Percentiles rank a stretch among this genome's conserved stretches.
Evolutionary conservation across 805 yeast genomes (phyloP).

Genomic region (Kluyveromyces dobzhanskii): DNA sequence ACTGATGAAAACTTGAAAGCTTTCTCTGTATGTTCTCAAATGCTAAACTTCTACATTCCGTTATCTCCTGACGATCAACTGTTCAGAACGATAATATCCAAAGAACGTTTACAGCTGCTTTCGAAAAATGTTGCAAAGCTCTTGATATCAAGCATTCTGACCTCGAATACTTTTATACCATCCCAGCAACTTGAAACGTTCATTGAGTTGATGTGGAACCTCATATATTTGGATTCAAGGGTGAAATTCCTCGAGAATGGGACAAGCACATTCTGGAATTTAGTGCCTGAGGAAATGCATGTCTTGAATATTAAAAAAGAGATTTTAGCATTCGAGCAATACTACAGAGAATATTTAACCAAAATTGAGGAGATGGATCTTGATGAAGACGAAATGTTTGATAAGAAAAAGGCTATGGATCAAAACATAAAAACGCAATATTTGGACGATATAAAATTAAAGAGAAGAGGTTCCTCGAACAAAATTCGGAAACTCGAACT

Average conservation of each 20-base stretch:
- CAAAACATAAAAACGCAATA: slow-evolving; percentile 11
- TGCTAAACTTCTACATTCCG: slow-evolving; percentile 3
- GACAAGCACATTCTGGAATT: slow-evolving; percentile 1
- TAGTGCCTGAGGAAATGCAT: slow-evolving; percentile 2
- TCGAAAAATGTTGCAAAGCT: slow-evolving; percentile 1
- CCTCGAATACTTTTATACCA: not conserved
- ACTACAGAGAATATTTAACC: slow-evolving; percentile 15
- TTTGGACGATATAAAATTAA: slow-evolving; percentile 15
- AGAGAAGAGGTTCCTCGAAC: slow-evolving; percentile 14
- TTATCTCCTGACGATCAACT: slow-evolving; percentile 2
- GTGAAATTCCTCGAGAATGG: slow-evolving; percentile 2
- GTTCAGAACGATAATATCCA: not conserved
- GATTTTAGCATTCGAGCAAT: slow-evolving; percentile 20
- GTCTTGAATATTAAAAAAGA: slow-evolving; percentile 16
- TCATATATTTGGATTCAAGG: slow-evolving; percentile 3
- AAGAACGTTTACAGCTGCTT: not conserved
- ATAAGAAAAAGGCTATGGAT: slow-evolving; percentile 32
- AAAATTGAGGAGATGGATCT: slow-evolving; percentile 9
- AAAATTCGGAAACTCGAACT: slow-evolving; percentile 37
- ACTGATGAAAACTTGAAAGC: not conserved
- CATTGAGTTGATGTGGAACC: slow-evolving; percentile 3
- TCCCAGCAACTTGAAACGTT: not conserved
- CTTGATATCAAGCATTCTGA: not conserved
- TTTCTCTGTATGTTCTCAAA: not conserved
- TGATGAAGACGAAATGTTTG: slow-evolving; percentile 9